Percentiles rank a stretch among this genome's conserved stretches.
phyloP scores from a whole-genome alignment of 2,329 filamentous ascomycete species.

The Curvularia sp. region DNA sequence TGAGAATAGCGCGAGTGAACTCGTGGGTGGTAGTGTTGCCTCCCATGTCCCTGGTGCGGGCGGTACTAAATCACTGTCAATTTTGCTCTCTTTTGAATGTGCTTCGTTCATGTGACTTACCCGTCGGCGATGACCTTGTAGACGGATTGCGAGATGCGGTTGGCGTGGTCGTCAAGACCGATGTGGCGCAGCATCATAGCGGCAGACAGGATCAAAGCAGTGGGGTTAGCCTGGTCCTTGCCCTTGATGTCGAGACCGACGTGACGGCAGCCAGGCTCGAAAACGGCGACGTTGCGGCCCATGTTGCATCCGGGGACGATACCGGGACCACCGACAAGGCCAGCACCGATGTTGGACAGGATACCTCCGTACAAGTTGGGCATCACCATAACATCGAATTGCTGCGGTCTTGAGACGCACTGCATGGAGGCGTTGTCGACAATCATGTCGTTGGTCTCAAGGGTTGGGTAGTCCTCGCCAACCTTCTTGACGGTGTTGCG shows the following conservation, averaged over 20 bases:
- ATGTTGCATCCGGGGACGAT: slow-evolving; percentile 99
- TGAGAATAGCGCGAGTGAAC: slow-evolving; percentile 91
- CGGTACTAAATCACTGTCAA: slow-evolving; percentile 67
- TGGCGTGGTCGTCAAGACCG: slow-evolving; percentile 96
- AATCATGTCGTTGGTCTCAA: slow-evolving; percentile 99
- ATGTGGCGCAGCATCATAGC: slow-evolving; percentile 98
- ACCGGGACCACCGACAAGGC: slow-evolving; percentile 94
- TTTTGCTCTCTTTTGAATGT: not conserved
- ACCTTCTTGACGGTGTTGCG: slow-evolving; percentile 94
- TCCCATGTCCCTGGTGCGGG: slow-evolving; percentile 95
- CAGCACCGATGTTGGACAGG: slow-evolving; percentile 97
- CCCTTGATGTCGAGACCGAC: slow-evolving; percentile 99
- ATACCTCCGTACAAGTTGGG: slow-evolving; percentile 99
- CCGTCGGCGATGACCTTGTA: slow-evolving; percentile 87
- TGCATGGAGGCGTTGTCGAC: slow-evolving; percentile 99
- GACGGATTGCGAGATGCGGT: slow-evolving; percentile 91
- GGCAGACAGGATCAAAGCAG: slow-evolving; percentile 90
- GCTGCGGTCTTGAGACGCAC: slow-evolving; percentile 92
- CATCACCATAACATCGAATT: slow-evolving; percentile 99
- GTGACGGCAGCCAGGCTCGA: slow-evolving; percentile 98
- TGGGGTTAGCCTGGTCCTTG: slow-evolving; percentile 99
- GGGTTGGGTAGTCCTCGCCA: slow-evolving; percentile 91
- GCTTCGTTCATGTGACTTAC: slow-evolving; percentile 59
- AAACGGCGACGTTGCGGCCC: slow-evolving; percentile 96
- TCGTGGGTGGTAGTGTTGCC: slow-evolving; percentile 88